A percentile compares a stretch with the other conserved stretches of the same genome.
Conservation (phyloP, 192 early-diverging fungal genomes). For the Entomortierella chlamydospora region DNA sequence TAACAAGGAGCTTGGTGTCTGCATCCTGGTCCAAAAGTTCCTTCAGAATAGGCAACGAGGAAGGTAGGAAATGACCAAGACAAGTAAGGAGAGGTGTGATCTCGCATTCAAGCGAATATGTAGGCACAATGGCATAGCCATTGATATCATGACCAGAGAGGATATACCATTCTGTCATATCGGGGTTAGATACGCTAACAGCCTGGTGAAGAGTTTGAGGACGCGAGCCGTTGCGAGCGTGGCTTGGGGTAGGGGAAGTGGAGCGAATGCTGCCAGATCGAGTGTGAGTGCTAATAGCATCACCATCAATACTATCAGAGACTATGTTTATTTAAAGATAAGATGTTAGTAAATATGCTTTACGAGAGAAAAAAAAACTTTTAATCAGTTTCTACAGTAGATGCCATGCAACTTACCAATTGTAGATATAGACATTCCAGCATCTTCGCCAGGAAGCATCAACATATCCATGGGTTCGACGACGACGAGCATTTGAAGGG, state of each 20-base stretch:
- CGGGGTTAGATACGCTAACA: constrained; percentile 49
- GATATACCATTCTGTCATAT: constrained; percentile 55
- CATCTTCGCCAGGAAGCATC: constrained; percentile 48
- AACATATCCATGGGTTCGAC: constrained; percentile 56
- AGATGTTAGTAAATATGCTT: background rate
- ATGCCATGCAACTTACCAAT: constrained; percentile 39
- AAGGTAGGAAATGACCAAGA: constrained; percentile 42
- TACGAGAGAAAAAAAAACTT: too few relatives aligned
- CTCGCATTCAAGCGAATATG: constrained; percentile 50
- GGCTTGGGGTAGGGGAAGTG: constrained; percentile 21
- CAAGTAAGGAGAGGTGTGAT: constrained; percentile 45
- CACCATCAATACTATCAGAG: constrained; percentile 49
- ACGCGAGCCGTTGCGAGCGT: constrained; percentile 7
- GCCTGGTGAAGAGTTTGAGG: constrained; percentile 46
- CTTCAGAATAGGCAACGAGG: constrained; percentile 40
- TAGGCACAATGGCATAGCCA: constrained; percentile 48
- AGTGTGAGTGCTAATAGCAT: constrained; percentile 36
- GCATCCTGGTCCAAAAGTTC: constrained; percentile 46
- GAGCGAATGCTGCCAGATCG: constrained; percentile 46
- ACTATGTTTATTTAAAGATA: constrained; percentile 4
- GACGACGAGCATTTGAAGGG: constrained; percentile 48
- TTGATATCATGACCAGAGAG: constrained; percentile 52
- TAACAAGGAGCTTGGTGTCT: constrained; percentile 19
- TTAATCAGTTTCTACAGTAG: too few relatives aligned
- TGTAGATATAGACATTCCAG: constrained; percentile 41